phyloP scores from a whole-genome alignment of 2,329 filamentous ascomycete species.

The Coniella vitis region DNA sequence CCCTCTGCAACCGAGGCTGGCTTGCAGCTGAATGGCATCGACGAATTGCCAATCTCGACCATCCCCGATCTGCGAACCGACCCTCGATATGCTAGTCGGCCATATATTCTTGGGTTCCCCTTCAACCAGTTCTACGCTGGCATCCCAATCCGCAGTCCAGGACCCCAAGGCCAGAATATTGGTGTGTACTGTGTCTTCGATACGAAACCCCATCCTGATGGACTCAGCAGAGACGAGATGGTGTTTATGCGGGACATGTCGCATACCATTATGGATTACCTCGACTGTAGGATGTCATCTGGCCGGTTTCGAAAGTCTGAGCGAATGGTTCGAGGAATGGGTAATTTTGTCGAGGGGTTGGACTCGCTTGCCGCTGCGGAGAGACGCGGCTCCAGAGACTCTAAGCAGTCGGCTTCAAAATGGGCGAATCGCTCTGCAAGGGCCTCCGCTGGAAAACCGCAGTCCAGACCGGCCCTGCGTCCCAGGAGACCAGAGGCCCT shows the following conservation, averaged over 20 bases:
- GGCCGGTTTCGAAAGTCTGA: slow-evolving; percentile 25
- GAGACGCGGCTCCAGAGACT: not conserved
- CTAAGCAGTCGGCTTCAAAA: slow-evolving; percentile 5
- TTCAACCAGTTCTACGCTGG: slow-evolving; percentile 32
- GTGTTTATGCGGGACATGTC: slow-evolving; percentile 23
- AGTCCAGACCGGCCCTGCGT: not conserved
- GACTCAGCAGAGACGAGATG: slow-evolving; percentile 23
- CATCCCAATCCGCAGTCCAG: slow-evolving; percentile 32
- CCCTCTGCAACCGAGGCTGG: not conserved
- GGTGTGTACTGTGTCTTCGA: slow-evolving; percentile 33
- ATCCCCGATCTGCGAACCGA: slow-evolving; percentile 28
- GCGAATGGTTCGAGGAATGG: slow-evolving; percentile 31
- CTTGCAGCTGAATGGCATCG: not conserved
- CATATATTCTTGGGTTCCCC: slow-evolving; percentile 20
- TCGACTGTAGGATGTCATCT: slow-evolving; percentile 26
- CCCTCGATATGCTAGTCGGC: slow-evolving; percentile 23
- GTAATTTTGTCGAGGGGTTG: slow-evolving; percentile 28
- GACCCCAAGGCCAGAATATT: slow-evolving; percentile 32
- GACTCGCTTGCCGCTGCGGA: slow-evolving; percentile 3
- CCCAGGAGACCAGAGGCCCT: not conserved
- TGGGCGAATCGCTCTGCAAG: not conserved
- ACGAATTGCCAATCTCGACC: slow-evolving; percentile 26
- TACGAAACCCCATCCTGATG: slow-evolving; percentile 19
- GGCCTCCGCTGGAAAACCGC: not conserved
- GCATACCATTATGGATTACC: slow-evolving; percentile 28